A percentile compares a stretch with the other conserved stretches of the same genome.
These are phyloP conservation scores for Neurospora pannonica DNA, from an alignment of 495 filamentous ascomycete genomes.

Conservation along the genomic window DNA sequence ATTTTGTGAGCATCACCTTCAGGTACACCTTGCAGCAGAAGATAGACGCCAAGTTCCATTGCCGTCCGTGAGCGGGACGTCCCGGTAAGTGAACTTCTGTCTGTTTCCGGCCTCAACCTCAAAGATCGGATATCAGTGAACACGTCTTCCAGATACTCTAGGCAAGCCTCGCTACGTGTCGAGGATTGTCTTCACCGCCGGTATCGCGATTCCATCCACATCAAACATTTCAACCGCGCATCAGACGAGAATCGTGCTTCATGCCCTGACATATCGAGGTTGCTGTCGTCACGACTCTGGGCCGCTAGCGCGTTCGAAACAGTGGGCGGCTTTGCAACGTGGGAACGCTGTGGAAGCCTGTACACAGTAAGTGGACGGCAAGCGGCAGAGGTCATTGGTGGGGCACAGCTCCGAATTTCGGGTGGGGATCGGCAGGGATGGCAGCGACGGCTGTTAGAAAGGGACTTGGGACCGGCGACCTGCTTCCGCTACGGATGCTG, in stretches of 20 bases:
- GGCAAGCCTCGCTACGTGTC: not conserved
- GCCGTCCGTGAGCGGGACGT: not conserved
- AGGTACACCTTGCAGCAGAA: not conserved
- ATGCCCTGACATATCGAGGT: not conserved
- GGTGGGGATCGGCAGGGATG: not conserved
- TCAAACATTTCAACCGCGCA: not conserved
- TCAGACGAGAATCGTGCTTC: not conserved
- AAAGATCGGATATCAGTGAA: not conserved
- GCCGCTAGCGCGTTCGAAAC: not conserved
- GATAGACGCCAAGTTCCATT: not conserved
- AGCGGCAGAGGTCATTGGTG: not conserved
- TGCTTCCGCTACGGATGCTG: not conserved
- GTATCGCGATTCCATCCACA: not conserved
- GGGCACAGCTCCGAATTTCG: constrained; percentile 3
- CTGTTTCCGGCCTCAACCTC: not conserved
- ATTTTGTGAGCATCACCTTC: not conserved
- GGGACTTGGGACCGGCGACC: not conserved
- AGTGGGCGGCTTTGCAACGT: not conserved
- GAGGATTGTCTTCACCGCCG: not conserved
- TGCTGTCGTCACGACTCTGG: not conserved
- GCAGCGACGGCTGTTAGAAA: not conserved
- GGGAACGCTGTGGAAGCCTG: not conserved
- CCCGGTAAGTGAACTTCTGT: not conserved
- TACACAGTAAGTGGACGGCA: not conserved
- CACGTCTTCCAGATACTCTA: not conserved